These are phyloP conservation scores for Halophytophthora polymorphica DNA, from an alignment of 352 stramenopile species.

Conservation along the genomic window DNA sequence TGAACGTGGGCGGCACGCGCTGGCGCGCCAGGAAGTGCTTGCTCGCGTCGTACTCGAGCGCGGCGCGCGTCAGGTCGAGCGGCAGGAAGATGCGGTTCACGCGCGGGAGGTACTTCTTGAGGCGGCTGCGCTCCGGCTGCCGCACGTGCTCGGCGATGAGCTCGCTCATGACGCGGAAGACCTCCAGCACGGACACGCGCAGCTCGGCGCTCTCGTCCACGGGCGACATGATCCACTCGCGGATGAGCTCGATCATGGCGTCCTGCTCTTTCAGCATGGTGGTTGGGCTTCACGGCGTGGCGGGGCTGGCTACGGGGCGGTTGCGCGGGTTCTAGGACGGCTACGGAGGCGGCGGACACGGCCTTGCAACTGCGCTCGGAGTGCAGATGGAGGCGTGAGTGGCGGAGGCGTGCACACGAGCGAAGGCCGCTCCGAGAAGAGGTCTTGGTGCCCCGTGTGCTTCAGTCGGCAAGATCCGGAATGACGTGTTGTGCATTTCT, in stretches of 20 bases:
- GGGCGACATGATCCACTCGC: conserved; percentile 80
- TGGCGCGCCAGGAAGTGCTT: conserved; percentile 77
- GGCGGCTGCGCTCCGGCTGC: conserved; percentile 31
- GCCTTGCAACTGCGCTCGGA: too few relatives aligned
- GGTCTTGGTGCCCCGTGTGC: too few relatives aligned
- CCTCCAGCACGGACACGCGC: conserved; percentile 59
- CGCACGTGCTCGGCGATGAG: conserved; percentile 76
- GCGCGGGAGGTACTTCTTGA: conserved; percentile 62
- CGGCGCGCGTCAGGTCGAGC: conserved; percentile 63
- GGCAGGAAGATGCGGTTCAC: conserved; percentile 72
- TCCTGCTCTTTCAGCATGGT: conserved; percentile 84
- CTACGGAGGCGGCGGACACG: too few relatives aligned
- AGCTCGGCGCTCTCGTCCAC: conserved; percentile 55
- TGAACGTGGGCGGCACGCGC: conserved; percentile 80
- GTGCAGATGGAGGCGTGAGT: too few relatives aligned
- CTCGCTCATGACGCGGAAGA: conserved; percentile 71
- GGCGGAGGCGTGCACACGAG: too few relatives aligned
- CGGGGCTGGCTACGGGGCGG: neutral
- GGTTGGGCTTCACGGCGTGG: neutral
- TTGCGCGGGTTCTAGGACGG: too few relatives aligned
- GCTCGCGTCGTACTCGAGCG: conserved; percentile 59
- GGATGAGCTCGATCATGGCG: conserved; percentile 83
- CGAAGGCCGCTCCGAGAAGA: too few relatives aligned
- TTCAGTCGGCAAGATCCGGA: too few relatives aligned
- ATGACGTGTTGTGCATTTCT: too few relatives aligned